These are phyloP conservation scores for Cyathus striatus DNA, from an alignment of 768 basidiomycete species.

Conservation along the genomic window DNA sequence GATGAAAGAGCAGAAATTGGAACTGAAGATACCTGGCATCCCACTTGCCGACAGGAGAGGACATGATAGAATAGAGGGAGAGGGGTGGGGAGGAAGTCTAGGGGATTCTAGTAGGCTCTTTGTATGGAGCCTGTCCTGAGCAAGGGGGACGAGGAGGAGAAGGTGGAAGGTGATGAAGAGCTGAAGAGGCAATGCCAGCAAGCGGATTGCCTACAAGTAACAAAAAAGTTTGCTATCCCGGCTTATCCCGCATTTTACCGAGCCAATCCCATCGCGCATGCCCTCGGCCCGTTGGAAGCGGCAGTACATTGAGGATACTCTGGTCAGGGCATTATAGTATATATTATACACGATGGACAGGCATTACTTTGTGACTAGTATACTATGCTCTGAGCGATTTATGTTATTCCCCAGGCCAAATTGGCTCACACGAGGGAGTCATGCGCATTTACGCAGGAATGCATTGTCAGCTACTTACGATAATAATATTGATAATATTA, in stretches of 20 bases:
- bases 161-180: conserved; percentile 7
- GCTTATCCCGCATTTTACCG: conserved; percentile 32
- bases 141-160: conserved; percentile 4
- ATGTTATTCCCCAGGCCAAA: no score
- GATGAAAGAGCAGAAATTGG: conserved; percentile 2
- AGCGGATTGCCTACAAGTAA: conserved; percentile 20
- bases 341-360: no score
- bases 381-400: no score
- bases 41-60: conserved; percentile 60
- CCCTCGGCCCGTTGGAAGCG: conserved; percentile 4
- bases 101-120: conserved; percentile 12
- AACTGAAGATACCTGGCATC: conserved; percentile 53
- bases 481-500: no score
- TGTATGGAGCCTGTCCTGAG: conserved; percentile 6
- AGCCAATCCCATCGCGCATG: conserved; percentile 29
- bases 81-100: conserved; percentile 25
- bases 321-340: no score
- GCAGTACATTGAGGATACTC: no score
- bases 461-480: no score
- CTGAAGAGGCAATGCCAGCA: conserved; percentile 14
- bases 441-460: no score
- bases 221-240: no score
- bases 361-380: no score
- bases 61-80: conserved; percentile 35
- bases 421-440: no score